Conservation (phyloP, 140 eudicot species). For the Oenanthe javanica region DNA sequence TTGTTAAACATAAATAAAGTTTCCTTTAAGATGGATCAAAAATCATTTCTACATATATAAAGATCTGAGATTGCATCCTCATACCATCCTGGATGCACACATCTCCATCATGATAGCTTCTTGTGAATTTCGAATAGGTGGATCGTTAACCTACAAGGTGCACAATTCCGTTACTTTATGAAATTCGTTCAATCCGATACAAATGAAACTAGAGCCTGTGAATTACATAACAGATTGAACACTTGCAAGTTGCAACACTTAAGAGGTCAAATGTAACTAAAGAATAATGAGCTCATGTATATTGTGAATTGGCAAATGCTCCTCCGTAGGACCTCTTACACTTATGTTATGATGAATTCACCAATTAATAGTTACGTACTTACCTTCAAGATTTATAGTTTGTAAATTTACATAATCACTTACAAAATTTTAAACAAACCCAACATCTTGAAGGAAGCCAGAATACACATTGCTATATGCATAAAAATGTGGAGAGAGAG, state of each 20-base stretch:
- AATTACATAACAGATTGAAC: not conserved
- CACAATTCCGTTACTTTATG: too few species aligned
- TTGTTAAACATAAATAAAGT: not conserved
- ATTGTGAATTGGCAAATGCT: not conserved
- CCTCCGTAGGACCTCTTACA: not conserved
- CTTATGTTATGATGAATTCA: not conserved
- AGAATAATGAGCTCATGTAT: too few species aligned
- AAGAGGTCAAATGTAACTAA: not conserved
- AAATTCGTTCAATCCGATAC: not conserved
- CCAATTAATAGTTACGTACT: not conserved
- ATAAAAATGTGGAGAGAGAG: not conserved
- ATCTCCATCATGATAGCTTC: too few species aligned
- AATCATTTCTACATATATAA: slow-evolving; percentile 19
- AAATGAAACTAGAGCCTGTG: not conserved
- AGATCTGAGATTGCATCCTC: too few species aligned
- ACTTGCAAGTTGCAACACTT: not conserved
- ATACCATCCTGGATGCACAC: too few species aligned
- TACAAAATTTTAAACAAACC: not conserved
- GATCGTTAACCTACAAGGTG: too few species aligned
- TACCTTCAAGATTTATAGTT: not conserved
- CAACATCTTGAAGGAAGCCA: too few species aligned
- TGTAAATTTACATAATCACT: too few species aligned
- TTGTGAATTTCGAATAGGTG: too few species aligned
- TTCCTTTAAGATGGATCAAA: slow-evolving; percentile 74
- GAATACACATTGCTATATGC: not conserved